These are phyloP conservation scores for Ceratobasidium sp. DNA, from an alignment of 1,284 basidiomycete genomes.

Conservation along the genomic window DNA sequence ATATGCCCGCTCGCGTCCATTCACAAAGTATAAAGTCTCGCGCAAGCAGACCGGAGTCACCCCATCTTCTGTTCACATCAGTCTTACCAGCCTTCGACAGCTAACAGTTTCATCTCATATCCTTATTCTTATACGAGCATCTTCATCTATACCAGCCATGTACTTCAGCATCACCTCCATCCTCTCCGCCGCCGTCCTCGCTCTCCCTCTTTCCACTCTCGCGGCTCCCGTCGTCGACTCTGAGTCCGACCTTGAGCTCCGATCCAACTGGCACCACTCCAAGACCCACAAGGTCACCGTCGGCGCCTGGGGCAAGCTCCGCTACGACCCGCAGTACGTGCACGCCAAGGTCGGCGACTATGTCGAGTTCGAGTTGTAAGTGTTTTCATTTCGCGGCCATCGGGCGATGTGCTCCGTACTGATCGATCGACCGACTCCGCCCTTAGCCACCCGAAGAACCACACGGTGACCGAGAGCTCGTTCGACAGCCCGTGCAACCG, in stretches of 20 bases:
- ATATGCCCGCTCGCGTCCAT: too few species aligned
- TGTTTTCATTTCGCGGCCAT: background rate
- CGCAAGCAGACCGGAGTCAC: too few species aligned
- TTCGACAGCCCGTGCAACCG: background rate
- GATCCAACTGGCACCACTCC: slow-evolving; percentile 16
- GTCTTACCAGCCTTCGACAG: too few species aligned
- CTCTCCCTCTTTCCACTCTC: background rate
- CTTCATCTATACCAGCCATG: background rate
- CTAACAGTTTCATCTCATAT: too few species aligned
- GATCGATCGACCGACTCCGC: too few species aligned
- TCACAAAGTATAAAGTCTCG: too few species aligned
- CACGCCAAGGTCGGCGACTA: slow-evolving; percentile 7
- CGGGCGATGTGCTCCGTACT: background rate
- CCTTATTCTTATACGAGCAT: too few species aligned
- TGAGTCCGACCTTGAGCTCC: slow-evolving; percentile 2
- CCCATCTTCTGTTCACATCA: too few species aligned
- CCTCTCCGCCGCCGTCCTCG: background rate
- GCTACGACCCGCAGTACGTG: slow-evolving; percentile 9
- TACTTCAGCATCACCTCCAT: background rate
- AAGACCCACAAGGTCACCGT: slow-evolving; percentile 21
- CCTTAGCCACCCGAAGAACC: slow-evolving; percentile 14
- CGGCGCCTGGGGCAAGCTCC: slow-evolving; percentile 2
- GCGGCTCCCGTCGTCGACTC: background rate
- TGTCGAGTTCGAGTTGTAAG: slow-evolving; percentile 16
- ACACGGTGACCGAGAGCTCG: slow-evolving; percentile 10